Evolutionary conservation across 371 early-diverging fungal species (phyloP), one percentile per base, ranked within the genome.

Genomic region (Ordospora pajunii): DNA sequence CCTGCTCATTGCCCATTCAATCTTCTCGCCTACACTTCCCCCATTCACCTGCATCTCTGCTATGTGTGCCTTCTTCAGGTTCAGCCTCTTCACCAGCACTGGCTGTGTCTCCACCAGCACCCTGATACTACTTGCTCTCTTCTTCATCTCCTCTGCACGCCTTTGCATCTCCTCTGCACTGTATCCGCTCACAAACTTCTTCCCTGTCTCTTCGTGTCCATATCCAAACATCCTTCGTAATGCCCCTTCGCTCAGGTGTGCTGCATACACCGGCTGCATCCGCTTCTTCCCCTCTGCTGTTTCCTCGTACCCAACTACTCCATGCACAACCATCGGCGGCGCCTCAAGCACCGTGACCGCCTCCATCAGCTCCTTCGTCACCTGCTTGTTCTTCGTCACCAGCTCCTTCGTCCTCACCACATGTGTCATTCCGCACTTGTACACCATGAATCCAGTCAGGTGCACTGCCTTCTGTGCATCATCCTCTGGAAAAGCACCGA

Each of bases 401-500:
- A 95, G 93, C 90, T 84, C 94, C 94, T 84, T 87, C 86, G 94
- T 95, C 82, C 97, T 92, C 78, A 99, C 93, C 83, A 97, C 90
- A 89, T 99, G 97, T 85, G 96, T 94, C 97, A 97, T 97, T 86
- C 97, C 97, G 72, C 94, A 96, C 91, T 97, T 97, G 92, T 96
- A 97, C 80, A 91, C 95, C 85, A 96, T 87, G 90, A 95, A 97
- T 82, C 94, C 96, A 69, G 96, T 95, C 86, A 96, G 87, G 88
- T 96, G 96, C 78, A 94, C 93, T 73, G 92, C 89, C 89, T 93
- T 91, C 85, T 87, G 87, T 74, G 89, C 85, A 87, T 94, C 92
- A 88, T 98, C 99, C 89, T 91, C 90, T 85, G 96, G 96, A 91
- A 93, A 97, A 77, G 97, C 90, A 91, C 94, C 93, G 81, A 91